Base-by-base conservation (phyloP, 2,329 filamentous ascomycete genomes). In the Curvularia sp. region DNA sequence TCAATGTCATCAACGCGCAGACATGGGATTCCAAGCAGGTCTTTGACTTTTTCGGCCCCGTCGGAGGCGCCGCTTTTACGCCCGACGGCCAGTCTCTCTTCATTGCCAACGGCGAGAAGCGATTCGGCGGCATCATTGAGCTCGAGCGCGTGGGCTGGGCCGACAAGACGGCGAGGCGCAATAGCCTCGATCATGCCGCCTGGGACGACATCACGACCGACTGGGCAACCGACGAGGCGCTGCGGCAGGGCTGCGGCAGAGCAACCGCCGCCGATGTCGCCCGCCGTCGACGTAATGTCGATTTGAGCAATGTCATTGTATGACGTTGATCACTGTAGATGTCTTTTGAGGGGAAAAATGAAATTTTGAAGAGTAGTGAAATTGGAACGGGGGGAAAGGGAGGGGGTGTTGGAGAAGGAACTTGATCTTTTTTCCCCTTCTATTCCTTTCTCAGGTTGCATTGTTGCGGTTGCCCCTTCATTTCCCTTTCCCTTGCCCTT, bases 41-140 rank as follows among this genome's bases (percentile, higher is more conserved):
- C 0, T 78, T 93, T 9, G 88, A 91, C 60, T 83, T 93, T 54
- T 92, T 93, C 74, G 90, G 91, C 34, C 88, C 91, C 68, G 86
- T 92, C 58, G 89, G 86, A 7, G 91, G 91, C 18, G 78, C 90
- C 3, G 81, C 82, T 19, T 88, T 93, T 63, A 81, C 87, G 4
- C 85, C 88, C 39, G 86, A 87, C 48, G 91, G 90, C 0, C 83
- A 85, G 53, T 85, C 89, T 54, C 75, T 94, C n/a, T 84, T 87
- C 51, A 80, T 92, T 2, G 83, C 90, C 9, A 91, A 89, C 67
- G 84, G 83, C 48, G 90, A 93, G 67, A 76, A 75, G 36, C 79
- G 81, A 53, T 85, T 90, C 36, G 90, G 90, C 34, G 90, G 90
- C 1, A 74, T 92, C 30, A 74, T 90, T 66, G 83, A 87, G 68